Evolutionary conservation across 345 rosid species (phyloP), one percentile per base, ranked within the genome.

Genomic region (Passiflora organensis): DNA sequence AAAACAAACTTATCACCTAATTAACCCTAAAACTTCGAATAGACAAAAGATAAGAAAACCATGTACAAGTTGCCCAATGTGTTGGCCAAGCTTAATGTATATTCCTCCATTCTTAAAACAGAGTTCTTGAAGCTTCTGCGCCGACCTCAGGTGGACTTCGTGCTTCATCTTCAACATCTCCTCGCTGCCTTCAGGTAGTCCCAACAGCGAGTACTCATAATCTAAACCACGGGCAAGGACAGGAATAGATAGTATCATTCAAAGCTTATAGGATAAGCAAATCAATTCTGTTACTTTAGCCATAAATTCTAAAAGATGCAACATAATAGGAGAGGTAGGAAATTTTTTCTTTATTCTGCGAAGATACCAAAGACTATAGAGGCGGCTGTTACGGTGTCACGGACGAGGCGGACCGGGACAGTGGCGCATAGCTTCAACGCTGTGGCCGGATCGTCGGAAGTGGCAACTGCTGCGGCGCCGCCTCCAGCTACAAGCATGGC

Each of bases 41-140:
- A 20, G 4, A 6, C n/a, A n/a, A n/a, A n/a, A 15, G 43, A 41
- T 8, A 13, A 41, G 13, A 41, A 24, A 21, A 5, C 19, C n/a
- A 38, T 6, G 11, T 52, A 93, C 97, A 80, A 85, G 64, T 72
- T 93, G 91, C 25, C 96, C 97, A 23, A 89, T 70, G 67, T 86
- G 95, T 74, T 93, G 96, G 21, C 99, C 96, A n/a, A 89, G 94
- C 79, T 93, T 89, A 62, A 89, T 86, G 69, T 89, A 86, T 54
- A 93, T 79, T 61, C 97, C 99, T 66, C 96, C 97, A 71, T 93
- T 89, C 70, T 53, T 81, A 65, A 89, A 93, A 76, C 95, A 94
- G 14, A 86, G 78, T 45, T 89, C 91, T 68, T 84, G 95, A 67
- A 89, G 97, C 82, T 89, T 89, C 5, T 38, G 76, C 0, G 99